phyloP scores from a whole-genome alignment of 306 rosid species.

The Prinsepia uniflora region DNA sequence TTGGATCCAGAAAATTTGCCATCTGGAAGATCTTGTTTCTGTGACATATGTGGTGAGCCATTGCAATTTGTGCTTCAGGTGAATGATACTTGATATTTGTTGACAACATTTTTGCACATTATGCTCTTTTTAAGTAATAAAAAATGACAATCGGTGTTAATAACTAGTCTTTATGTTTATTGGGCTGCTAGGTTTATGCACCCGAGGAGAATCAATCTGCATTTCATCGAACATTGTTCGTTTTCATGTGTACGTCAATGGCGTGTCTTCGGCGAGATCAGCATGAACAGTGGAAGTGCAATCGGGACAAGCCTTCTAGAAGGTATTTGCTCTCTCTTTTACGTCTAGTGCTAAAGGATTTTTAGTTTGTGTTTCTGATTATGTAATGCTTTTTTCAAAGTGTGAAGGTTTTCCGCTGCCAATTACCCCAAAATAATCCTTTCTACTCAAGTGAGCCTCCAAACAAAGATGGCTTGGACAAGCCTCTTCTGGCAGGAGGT shows the following conservation, averaged over 20 bases:
- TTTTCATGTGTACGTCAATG: conserved; percentile 81
- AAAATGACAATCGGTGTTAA: background rate
- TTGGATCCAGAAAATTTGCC: conserved; percentile 80
- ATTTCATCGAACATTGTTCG: conserved; percentile 74
- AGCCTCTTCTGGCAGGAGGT: conserved; percentile 57
- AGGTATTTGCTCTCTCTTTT: conserved; percentile 40
- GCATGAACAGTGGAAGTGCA: conserved; percentile 75
- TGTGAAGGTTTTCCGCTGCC: conserved; percentile 87
- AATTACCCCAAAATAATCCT: conserved; percentile 58
- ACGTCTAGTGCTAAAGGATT: background rate
- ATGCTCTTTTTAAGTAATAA: background rate
- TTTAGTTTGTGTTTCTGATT: conserved; percentile 22
- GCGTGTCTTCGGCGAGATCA: conserved; percentile 76
- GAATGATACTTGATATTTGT: conserved; percentile 25
- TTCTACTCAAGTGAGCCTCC: conserved; percentile 67
- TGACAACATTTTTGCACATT: background rate
- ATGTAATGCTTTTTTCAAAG: conserved; percentile 35
- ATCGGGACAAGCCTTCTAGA: conserved; percentile 50
- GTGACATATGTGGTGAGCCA: conserved; percentile 75
- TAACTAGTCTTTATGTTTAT: background rate
- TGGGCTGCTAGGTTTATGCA: conserved; percentile 59
- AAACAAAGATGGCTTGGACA: conserved; percentile 40
- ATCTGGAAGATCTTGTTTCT: conserved; percentile 46
- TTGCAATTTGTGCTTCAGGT: conserved; percentile 84
- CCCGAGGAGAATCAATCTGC: conserved; percentile 57